Conservation (phyloP, 1,139 yeast genomes). For the Zygosaccharomyces pseudobailii region DNA sequence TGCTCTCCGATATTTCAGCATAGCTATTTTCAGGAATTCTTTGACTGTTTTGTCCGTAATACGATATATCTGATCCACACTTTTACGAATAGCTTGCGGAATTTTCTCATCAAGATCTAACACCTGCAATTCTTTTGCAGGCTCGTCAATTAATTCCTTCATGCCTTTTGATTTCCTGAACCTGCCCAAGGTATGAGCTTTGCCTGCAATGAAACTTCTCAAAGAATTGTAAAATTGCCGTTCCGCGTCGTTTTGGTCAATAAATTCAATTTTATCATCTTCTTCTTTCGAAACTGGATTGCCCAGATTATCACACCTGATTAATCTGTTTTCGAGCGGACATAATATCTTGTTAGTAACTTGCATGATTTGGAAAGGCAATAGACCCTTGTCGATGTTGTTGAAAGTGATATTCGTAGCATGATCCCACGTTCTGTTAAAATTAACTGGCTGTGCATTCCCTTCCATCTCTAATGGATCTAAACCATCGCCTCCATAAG, state of each 20-base stretch:
- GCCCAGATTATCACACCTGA: conserved; percentile 74
- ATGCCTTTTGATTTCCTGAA: conserved; percentile 55
- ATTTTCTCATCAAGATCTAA: conserved; percentile 46
- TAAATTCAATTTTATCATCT: conserved; percentile 48
- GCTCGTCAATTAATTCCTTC: conserved; percentile 42
- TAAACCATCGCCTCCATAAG: conserved; percentile 97
- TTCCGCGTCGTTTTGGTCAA: conserved; percentile 83
- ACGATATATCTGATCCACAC: conserved; percentile 70
- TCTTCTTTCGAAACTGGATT: conserved; percentile 44
- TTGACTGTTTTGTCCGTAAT: conserved; percentile 57
- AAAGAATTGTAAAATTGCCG: conserved; percentile 75
- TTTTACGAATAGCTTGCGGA: conserved; percentile 37
- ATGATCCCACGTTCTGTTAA: conserved; percentile 92
- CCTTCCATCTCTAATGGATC: conserved; percentile 99
- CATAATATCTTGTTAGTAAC: conserved; percentile 51
- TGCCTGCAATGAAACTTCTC: conserved; percentile 53
- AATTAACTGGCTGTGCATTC: conserved; percentile 93
- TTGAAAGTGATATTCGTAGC: conserved; percentile 68
- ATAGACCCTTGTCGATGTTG: conserved; percentile 50
- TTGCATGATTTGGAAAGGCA: conserved; percentile 65
- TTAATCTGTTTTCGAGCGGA: conserved; percentile 56
- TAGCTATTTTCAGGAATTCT: conserved; percentile 71
- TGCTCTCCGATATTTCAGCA: conserved; percentile 80
- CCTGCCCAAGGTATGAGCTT: conserved; percentile 53
- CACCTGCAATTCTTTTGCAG: conserved; percentile 39